Conservation (phyloP, 2,329 filamentous ascomycete species). For the Cryphonectria japonica region DNA sequence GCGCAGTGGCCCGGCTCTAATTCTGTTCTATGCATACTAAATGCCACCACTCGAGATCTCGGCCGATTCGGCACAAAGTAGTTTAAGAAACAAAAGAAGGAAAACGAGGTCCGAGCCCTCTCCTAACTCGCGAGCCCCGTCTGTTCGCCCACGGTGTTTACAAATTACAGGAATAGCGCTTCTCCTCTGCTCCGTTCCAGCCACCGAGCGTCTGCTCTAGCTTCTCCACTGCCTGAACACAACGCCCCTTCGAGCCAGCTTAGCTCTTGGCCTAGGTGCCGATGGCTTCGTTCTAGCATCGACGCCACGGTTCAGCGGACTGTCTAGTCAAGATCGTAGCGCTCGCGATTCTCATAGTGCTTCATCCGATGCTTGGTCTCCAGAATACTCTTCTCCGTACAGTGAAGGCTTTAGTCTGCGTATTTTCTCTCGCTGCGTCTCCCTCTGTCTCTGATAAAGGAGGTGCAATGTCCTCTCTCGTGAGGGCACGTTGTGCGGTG, state of each 20-base stretch:
- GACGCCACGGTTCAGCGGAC: background rate
- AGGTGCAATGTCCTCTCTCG: background rate
- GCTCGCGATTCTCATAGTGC: background rate
- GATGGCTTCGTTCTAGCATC: background rate
- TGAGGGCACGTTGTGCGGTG: background rate
- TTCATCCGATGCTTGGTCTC: background rate
- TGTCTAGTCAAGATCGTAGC: background rate
- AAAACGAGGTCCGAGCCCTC: background rate
- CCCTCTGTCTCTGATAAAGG: background rate
- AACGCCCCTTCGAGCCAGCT: background rate
- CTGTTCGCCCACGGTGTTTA: background rate
- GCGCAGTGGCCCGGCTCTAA: background rate
- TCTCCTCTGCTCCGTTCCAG: background rate
- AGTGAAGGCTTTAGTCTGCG: background rate
- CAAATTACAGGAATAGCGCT: background rate
- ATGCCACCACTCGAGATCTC: background rate
- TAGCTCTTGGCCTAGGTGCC: background rate
- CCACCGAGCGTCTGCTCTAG: background rate
- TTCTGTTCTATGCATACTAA: background rate
- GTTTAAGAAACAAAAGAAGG: background rate
- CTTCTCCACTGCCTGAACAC: slow-evolving; percentile 1
- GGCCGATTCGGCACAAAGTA: background rate
- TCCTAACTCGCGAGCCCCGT: background rate
- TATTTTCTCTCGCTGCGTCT: background rate
- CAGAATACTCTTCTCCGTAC: background rate